phyloP scores from a whole-genome alignment of 2,329 filamentous ascomycete species.

The Incumbomyces delicatus region DNA sequence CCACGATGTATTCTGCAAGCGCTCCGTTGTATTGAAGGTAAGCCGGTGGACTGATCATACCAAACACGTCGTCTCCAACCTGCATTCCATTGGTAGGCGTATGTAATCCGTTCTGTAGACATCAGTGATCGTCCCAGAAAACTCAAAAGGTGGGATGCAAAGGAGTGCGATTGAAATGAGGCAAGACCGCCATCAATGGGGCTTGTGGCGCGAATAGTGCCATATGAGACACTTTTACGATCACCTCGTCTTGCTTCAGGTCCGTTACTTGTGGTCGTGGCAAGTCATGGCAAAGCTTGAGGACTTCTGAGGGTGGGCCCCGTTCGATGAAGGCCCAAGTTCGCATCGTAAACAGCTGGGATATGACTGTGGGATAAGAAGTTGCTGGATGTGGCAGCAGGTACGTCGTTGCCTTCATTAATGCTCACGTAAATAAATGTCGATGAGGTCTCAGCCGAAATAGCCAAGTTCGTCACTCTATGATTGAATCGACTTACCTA shows the following conservation, averaged over 20 bases:
- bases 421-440: too few relatives aligned
- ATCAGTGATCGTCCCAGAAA: slow-evolving; percentile 8
- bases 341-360: slow-evolving; percentile 6
- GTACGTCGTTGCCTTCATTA: too few relatives aligned
- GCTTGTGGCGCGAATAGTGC: slow-evolving; percentile 4
- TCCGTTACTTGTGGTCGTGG: slow-evolving; percentile 5
- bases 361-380: too few relatives aligned
- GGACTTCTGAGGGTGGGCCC: slow-evolving; percentile 7
- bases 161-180: slow-evolving; percentile 9
- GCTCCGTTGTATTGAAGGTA: slow-evolving; percentile 7
- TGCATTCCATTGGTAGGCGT: background rate
- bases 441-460: too few relatives aligned
- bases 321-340: slow-evolving; percentile 9
- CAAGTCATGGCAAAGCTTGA: slow-evolving; percentile 8
- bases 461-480: too few relatives aligned
- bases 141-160: slow-evolving; percentile 10
- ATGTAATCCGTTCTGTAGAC: background rate
- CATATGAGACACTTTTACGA: slow-evolving; percentile 12
- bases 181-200: slow-evolving; percentile 2
- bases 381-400: too few relatives aligned
- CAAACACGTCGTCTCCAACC: slow-evolving; percentile 8
- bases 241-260: slow-evolving; percentile 7
- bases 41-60: slow-evolving; percentile 7
- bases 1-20: slow-evolving; percentile 8
- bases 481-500: too few relatives aligned